A percentile compares a stretch with the other conserved stretches of the same genome.
These are phyloP conservation scores for Dendrocalamus sinicus DNA, from an alignment of 176 grass and related monocot genomes.

Conservation along the genomic window DNA sequence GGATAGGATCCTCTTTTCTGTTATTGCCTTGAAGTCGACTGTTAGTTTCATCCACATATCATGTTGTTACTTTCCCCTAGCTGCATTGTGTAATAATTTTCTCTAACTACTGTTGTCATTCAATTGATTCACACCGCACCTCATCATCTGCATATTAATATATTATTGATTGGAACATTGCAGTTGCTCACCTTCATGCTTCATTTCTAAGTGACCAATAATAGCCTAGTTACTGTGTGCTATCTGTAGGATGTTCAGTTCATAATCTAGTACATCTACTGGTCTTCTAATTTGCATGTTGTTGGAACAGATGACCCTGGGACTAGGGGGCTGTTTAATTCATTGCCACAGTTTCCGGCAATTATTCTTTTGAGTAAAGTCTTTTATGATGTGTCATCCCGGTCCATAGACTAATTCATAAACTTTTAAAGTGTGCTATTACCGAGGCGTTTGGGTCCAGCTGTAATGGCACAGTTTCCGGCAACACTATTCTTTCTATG, in stretches of 20 bases:
- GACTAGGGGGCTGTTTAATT: conserved; percentile 8
- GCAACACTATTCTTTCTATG: background rate
- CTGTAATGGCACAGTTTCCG: background rate
- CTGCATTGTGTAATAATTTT: conserved; percentile 9
- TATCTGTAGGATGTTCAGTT: conserved; percentile 16
- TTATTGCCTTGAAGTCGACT: background rate
- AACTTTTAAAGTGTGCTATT: no score
- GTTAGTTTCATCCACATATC: background rate
- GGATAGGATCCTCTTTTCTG: background rate
- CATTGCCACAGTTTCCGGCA: background rate
- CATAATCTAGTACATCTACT: background rate
- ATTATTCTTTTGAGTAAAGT: no score
- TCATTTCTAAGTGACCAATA: conserved; percentile 16
- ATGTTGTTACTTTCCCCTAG: background rate
- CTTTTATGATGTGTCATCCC: no score
- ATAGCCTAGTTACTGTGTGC: background rate
- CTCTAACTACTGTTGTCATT: background rate
- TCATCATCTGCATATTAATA: background rate
- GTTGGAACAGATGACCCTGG: conserved; percentile 39
- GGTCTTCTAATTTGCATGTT: conserved; percentile 15
- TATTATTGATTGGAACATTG: conserved; percentile 14
- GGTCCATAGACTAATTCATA: no score
- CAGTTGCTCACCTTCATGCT: background rate
- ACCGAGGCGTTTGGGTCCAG: no score
- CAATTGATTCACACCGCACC: conserved; percentile 5